Evolutionary conservation across 805 yeast species (phyloP).

Genomic region (Candida verbasci): DNA sequence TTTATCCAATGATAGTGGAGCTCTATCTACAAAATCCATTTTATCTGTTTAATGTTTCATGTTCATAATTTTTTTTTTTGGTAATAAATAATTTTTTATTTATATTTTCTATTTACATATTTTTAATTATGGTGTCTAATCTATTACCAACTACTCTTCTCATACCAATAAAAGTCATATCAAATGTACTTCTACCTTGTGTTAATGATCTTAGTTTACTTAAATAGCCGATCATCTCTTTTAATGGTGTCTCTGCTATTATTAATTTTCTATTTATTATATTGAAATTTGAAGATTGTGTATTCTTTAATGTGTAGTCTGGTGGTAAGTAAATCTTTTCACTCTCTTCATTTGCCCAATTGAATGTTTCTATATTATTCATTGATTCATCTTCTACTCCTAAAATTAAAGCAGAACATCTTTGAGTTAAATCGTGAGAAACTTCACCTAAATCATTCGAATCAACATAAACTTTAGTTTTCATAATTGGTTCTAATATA

Average conservation of each 20-base stretch:
- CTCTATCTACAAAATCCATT: conserved; percentile 8
- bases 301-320: conserved; percentile 55
- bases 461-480: conserved; percentile 58
- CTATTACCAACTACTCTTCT: conserved; percentile 57
- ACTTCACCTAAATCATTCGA: conserved; percentile 79
- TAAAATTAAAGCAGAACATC: conserved; percentile 69
- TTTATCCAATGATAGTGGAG: conserved; percentile 20
- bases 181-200: conserved; percentile 82
- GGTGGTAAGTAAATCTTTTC: conserved; percentile 66
- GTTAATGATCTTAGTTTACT: conserved; percentile 75
- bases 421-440: conserved; percentile 75
- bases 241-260: conserved; percentile 77
- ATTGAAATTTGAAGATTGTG: conserved; percentile 7
- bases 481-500: conserved; percentile 86
- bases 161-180: conserved; percentile 76
- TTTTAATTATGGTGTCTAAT: conserved; percentile 8
- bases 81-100: not conserved
- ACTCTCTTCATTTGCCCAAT: conserved; percentile 54
- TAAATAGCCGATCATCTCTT: conserved; percentile 88
- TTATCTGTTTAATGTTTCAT: conserved; percentile 2
- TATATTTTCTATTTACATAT: not conserved
- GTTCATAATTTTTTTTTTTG: conserved; percentile 1
- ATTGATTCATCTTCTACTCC: conserved; percentile 64
- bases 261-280: conserved; percentile 49
- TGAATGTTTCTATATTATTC: conserved; percentile 29